Evolutionary conservation across 2,329 filamentous ascomycete genomes (phyloP).

Genomic region (Rasamsonia emersonii): DNA sequence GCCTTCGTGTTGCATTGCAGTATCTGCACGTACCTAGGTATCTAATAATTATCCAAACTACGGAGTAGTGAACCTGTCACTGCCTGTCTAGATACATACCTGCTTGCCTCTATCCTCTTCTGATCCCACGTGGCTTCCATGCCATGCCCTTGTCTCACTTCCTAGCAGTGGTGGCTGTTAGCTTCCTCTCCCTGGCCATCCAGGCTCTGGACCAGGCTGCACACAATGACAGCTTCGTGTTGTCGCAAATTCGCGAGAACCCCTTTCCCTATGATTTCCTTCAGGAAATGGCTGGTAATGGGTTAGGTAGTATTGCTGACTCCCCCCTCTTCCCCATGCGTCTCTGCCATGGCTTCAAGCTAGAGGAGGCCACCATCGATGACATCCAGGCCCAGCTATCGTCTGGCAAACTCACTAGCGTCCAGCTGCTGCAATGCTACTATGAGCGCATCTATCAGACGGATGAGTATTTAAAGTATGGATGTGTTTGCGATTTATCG

Average conservation of each 20-base stretch:
- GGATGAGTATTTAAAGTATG: conserved; percentile 55
- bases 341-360: conserved; percentile 48
- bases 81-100: too few species aligned
- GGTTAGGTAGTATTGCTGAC: too few species aligned
- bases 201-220: conserved; percentile 15
- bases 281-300: conserved; percentile 22
- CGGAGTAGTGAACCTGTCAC: too few species aligned
- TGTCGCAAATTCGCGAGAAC: conserved; percentile 24
- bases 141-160: too few species aligned
- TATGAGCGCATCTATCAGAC: conserved; percentile 53
- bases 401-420: conserved; percentile 47
- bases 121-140: too few species aligned
- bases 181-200: conserved; percentile 14
- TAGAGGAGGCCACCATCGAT: conserved; percentile 64
- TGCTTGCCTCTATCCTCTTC: too few species aligned
- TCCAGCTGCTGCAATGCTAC: conserved; percentile 56
- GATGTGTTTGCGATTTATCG: conserved; percentile 3
- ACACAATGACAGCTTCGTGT: conserved; percentile 18
- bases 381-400: conserved; percentile 53
- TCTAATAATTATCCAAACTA: too few species aligned
- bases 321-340: conserved; percentile 60
- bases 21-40: too few species aligned
- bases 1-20: too few species aligned
- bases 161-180: too few species aligned
- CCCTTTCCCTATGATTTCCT: conserved; percentile 33